phyloP scores from a whole-genome alignment of 176 grass and related monocot genomes.

The Neostapfia colusana region DNA sequence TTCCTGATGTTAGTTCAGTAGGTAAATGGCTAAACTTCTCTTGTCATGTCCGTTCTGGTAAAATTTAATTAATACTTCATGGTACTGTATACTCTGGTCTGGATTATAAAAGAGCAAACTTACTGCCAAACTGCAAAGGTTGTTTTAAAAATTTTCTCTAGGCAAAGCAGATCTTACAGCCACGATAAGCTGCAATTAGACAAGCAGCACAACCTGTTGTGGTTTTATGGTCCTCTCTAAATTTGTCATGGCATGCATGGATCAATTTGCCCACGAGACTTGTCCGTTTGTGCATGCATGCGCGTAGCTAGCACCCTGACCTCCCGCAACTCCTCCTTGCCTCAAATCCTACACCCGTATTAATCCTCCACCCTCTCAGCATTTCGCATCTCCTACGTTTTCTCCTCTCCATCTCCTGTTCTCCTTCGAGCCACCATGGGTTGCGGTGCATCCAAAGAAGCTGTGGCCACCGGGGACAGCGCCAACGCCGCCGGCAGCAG shows the following conservation, averaged over 20 bases:
- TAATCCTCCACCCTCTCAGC: conserved; percentile 1
- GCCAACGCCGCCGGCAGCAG: conserved; percentile 46
- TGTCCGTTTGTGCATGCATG: background rate
- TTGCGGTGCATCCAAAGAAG: conserved; percentile 85
- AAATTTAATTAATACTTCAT: background rate
- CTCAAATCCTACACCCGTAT: conserved; percentile 35
- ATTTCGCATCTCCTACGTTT: conserved; percentile 6
- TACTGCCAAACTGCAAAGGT: background rate
- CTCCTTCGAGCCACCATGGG: conserved; percentile 57
- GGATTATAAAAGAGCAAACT: background rate
- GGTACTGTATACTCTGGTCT: background rate
- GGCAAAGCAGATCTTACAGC: conserved; percentile 1
- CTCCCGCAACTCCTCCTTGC: conserved; percentile 26
- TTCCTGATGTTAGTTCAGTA: background rate
- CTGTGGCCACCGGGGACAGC: conserved; percentile 64
- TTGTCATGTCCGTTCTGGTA: background rate
- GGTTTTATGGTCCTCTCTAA: conserved; percentile 43
- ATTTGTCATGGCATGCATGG: conserved; percentile 29
- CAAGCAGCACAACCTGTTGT: conserved; percentile 2
- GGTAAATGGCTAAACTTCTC: background rate
- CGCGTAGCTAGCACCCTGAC: conserved; percentile 21
- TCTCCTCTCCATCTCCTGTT: conserved; percentile 35
- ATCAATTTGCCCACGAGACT: background rate
- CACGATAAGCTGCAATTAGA: conserved; percentile 9
- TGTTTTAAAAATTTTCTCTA: background rate